phyloP scores from a whole-genome alignment of 257 asterid genomes.

The Plectranthus barbatus region DNA sequence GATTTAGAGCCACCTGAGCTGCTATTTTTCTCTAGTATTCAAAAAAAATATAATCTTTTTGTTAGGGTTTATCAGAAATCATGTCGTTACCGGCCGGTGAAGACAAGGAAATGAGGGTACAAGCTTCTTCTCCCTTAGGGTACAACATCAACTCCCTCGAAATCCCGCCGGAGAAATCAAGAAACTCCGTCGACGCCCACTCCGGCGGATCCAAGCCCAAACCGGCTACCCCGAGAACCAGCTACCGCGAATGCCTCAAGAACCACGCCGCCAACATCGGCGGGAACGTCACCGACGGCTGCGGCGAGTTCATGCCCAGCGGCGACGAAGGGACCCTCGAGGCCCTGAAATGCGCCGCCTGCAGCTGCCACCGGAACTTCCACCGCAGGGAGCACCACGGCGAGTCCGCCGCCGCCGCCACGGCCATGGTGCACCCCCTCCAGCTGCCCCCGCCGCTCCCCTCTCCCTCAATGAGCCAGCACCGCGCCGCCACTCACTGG shows the following conservation, averaged over 20 bases:
- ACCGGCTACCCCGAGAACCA: slow-evolving; percentile 16
- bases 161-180: slow-evolving; percentile 22
- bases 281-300: too few relatives aligned
- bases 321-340: slow-evolving; percentile 85
- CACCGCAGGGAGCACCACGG: slow-evolving; percentile 43
- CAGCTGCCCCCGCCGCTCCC: slow-evolving; percentile 49
- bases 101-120: slow-evolving; percentile 34
- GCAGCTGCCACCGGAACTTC: too few relatives aligned
- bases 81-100: slow-evolving; percentile 28
- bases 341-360: slow-evolving; percentile 87
- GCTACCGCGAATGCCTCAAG: slow-evolving; percentile 70
- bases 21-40: too few relatives aligned
- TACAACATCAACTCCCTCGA: slow-evolving; percentile 24
- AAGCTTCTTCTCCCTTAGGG: slow-evolving; percentile 14
- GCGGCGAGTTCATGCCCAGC: too few relatives aligned
- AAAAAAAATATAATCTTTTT: too few relatives aligned
- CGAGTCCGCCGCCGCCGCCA: background rate
- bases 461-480: slow-evolving; percentile 34
- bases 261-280: slow-evolving; percentile 82
- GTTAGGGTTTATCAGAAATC: too few relatives aligned
- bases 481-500: slow-evolving; percentile 31
- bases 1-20: background rate
- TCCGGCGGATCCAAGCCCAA: slow-evolving; percentile 43
- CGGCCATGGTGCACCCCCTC: slow-evolving; percentile 41
- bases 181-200: slow-evolving; percentile 22